Evolutionary conservation across 2,329 filamentous ascomycete genomes (phyloP).

Genomic region (Periconia digitata): DNA sequence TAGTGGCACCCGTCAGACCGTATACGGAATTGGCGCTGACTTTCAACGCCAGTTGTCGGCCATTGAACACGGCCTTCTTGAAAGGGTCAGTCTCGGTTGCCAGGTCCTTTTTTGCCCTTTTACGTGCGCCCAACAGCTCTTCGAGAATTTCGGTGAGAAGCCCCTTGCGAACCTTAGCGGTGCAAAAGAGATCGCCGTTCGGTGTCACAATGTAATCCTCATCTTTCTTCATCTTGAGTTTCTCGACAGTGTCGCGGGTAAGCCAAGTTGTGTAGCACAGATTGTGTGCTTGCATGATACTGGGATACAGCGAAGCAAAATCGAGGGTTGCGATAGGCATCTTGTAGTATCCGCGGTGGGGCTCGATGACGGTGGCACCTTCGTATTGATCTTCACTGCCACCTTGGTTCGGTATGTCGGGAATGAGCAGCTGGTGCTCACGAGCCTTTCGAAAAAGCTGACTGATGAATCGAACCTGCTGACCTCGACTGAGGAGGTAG

Average conservation of each 20-base stretch:
- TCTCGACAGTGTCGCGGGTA: constrained; percentile 75
- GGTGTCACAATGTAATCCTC: constrained; percentile 97
- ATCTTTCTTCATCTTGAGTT: constrained; percentile 76
- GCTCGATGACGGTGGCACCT: constrained; percentile 97
- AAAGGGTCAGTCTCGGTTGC: constrained; percentile 90
- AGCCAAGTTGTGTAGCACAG: constrained; percentile 95
- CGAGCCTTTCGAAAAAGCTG: constrained; percentile 94
- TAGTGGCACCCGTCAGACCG: constrained; percentile 92
- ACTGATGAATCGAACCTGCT: constrained; percentile 97
- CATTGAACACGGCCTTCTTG: constrained; percentile 96
- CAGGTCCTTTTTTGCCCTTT: constrained; percentile 89
- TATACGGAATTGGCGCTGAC: constrained; percentile 98
- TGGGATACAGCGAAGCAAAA: constrained; percentile 97
- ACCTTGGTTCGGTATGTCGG: constrained; percentile 72
- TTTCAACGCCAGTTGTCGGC: constrained; percentile 93
- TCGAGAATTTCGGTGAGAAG: constrained; percentile 93
- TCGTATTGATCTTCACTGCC: constrained; percentile 85
- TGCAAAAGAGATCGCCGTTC: constrained; percentile 91
- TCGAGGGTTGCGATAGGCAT: constrained; percentile 95
- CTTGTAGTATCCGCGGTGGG: constrained; percentile 88
- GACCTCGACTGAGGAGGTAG: constrained; percentile 84
- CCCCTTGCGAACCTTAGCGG: constrained; percentile 84
- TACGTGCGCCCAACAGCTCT: constrained; percentile 87
- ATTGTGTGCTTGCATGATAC: constrained; percentile 98
- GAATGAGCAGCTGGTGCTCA: constrained; percentile 91